Conservation (phyloP, 2,329 filamentous ascomycete species). For the Calonectria crousiana region DNA sequence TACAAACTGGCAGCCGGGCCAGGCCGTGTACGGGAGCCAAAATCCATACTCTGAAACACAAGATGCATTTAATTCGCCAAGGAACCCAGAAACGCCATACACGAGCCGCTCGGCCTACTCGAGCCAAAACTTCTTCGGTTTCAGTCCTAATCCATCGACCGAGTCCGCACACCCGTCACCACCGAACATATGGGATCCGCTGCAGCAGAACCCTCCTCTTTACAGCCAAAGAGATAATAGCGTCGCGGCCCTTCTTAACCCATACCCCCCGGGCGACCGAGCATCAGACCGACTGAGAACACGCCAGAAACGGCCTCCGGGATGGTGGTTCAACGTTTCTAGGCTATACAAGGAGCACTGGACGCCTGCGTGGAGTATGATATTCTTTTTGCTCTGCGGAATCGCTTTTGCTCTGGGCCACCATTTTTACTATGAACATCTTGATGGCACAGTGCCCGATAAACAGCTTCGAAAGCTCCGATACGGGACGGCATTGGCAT, state of each 20-base stretch:
- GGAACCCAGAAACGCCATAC: neutral
- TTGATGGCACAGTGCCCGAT: neutral
- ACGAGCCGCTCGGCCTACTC: neutral
- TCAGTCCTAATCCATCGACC: neutral
- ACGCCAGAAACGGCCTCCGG: neutral
- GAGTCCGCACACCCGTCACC: neutral
- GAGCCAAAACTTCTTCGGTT: neutral
- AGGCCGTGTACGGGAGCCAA: neutral
- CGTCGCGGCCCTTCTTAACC: neutral
- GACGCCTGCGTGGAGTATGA: constrained; percentile 4
- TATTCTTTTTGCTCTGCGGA: neutral
- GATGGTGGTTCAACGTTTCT: neutral
- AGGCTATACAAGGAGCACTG: neutral
- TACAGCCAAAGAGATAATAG: neutral
- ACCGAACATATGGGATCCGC: neutral
- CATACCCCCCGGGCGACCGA: neutral
- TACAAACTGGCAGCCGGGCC: neutral
- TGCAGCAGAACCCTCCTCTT: neutral
- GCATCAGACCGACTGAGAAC: neutral
- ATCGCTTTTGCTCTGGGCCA: constrained; percentile 3
- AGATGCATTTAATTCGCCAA: neutral
- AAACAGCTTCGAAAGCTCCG: constrained; percentile 1
- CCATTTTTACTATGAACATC: neutral
- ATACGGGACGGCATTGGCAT: neutral
- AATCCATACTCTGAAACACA: neutral